These are phyloP conservation scores for Hyphodiscus sp. DNA, from an alignment of 2,329 filamentous ascomycete species.

Conservation along the genomic window DNA sequence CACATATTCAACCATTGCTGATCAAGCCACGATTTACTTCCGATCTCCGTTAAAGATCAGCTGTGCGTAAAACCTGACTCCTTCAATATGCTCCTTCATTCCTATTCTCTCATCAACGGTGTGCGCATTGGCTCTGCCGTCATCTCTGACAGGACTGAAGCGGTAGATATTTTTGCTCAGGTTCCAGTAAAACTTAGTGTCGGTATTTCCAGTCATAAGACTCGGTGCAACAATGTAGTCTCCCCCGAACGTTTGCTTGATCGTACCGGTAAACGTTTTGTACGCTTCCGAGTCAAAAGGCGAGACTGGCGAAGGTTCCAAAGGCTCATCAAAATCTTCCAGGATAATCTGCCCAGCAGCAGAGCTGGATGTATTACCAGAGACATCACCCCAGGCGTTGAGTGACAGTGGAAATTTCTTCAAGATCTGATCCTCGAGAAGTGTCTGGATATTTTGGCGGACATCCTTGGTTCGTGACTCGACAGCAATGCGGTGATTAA, in stretches of 20 bases:
- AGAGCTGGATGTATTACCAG: constrained; percentile 15
- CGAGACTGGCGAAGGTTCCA: constrained; percentile 32
- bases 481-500: constrained; percentile 47
- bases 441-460: constrained; percentile 36
- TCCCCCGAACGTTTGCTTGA: constrained; percentile 16
- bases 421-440: constrained; percentile 43
- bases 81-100: constrained; percentile 35
- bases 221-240: constrained; percentile 21
- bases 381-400: constrained; percentile 38
- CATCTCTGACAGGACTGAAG: constrained; percentile 33
- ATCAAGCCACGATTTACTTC: not conserved
- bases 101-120: constrained; percentile 35
- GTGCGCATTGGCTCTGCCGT: constrained; percentile 29
- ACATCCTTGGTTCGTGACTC: constrained; percentile 14
- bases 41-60: constrained; percentile 20
- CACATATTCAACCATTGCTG: too few species aligned
- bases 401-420: constrained; percentile 26
- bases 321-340: constrained; percentile 24
- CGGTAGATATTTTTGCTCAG: constrained; percentile 34
- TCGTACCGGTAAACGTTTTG: constrained; percentile 16
- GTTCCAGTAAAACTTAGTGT: constrained; percentile 28
- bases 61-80: constrained; percentile 31
- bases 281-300: constrained; percentile 27
- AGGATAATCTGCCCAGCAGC: constrained; percentile 33
- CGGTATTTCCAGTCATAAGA: constrained; percentile 22